phyloP scores from a whole-genome alignment of 805 yeast species.

The Tetrapisispora nanseiensis region DNA sequence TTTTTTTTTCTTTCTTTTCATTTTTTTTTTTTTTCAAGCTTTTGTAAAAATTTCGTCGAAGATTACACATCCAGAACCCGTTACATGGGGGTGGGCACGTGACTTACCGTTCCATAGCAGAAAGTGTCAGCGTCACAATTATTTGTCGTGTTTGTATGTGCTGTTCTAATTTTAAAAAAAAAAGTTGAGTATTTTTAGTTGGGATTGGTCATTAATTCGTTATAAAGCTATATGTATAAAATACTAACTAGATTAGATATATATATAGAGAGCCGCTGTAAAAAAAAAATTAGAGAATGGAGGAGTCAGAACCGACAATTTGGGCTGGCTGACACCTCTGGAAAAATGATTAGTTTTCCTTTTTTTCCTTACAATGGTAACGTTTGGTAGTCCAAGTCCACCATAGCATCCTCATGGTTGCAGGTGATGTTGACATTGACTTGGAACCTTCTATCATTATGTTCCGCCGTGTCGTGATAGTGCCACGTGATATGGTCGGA shows the following conservation, averaged over 20 bases:
- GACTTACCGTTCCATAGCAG: too few species aligned
- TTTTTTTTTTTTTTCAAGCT: neutral
- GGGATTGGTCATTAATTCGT: neutral
- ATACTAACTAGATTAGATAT: neutral
- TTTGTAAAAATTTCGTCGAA: neutral
- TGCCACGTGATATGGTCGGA: constrained; percentile 52
- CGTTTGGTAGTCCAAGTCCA: constrained; percentile 57
- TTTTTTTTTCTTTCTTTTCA: neutral
- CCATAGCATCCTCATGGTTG: constrained; percentile 56
- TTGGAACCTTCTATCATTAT: constrained; percentile 54
- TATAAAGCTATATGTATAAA: neutral
- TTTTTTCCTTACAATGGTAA: constrained; percentile 30
- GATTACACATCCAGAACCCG: neutral
- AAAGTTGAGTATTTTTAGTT: neutral
- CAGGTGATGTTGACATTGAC: constrained; percentile 55
- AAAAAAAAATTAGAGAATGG: too few species aligned
- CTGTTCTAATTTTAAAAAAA: too few species aligned
- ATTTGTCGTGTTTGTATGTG: too few species aligned
- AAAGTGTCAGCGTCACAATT: neutral
- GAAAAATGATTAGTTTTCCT: too few species aligned
- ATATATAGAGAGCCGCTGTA: too few species aligned
- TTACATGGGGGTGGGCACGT: too few species aligned
- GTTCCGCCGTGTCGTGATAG: constrained; percentile 49
- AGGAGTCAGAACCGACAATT: too few species aligned
- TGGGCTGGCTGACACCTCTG: too few species aligned